phyloP scores from a whole-genome alignment of 306 rosid species.

The Prunus mume region DNA sequence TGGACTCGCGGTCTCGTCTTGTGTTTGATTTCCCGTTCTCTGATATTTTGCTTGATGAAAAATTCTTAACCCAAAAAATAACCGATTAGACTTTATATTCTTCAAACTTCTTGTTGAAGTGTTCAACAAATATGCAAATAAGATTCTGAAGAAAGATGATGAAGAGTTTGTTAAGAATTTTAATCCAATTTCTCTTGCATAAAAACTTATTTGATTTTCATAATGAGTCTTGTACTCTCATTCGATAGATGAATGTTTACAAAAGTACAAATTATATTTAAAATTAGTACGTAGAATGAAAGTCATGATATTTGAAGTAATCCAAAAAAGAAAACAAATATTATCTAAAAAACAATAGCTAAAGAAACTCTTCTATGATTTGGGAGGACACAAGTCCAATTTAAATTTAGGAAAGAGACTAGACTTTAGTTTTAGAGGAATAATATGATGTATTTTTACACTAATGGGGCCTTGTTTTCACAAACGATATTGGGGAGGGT shows the following conservation, averaged over 20 bases:
- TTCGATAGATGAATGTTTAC: background rate
- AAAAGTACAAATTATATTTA: background rate
- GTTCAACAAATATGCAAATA: background rate
- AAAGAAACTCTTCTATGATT: background rate
- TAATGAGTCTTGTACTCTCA: no score
- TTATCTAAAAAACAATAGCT: background rate
- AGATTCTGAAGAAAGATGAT: no score
- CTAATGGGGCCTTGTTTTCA: no score
- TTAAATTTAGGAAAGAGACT: background rate
- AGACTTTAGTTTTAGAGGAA: background rate
- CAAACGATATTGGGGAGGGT: no score
- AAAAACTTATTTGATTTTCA: no score
- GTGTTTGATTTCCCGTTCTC: no score
- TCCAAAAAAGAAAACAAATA: background rate
- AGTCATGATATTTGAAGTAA: background rate
- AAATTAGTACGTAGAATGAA: background rate
- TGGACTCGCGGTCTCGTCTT: no score
- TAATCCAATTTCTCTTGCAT: no score
- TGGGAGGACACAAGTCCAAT: no score
- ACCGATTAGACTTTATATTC: background rate
- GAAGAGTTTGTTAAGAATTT: background rate
- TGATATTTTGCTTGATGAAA: background rate
- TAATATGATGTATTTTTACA: background rate
- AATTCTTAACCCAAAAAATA: background rate
- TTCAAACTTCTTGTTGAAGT: background rate